Evolutionary conservation across 1,284 basidiomycete genomes (phyloP).

Genomic region (Rhodotorula glutinis): DNA sequence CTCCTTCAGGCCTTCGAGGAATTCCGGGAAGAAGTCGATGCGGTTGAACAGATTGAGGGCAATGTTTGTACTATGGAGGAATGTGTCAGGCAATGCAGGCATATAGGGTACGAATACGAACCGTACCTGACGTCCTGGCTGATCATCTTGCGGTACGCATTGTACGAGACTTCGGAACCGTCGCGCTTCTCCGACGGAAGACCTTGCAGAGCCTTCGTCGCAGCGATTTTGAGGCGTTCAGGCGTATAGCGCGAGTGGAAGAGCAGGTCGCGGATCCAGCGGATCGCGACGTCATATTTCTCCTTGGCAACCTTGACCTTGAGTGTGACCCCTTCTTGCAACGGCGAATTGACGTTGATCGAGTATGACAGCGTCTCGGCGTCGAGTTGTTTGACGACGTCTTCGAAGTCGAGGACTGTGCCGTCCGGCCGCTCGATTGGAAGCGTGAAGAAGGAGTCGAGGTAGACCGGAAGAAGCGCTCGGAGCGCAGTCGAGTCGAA

Average conservation of each 20-base stretch:
- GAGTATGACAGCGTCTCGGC: slow-evolving; percentile 88
- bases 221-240: slow-evolving; percentile 77
- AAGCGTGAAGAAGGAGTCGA: slow-evolving; percentile 82
- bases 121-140: slow-evolving; percentile 46
- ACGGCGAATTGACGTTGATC: slow-evolving; percentile 61
- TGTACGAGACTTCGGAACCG: slow-evolving; percentile 73
- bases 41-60: slow-evolving; percentile 70
- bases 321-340: slow-evolving; percentile 72
- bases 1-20: slow-evolving; percentile 71
- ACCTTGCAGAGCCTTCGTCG: slow-evolving; percentile 85
- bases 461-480: slow-evolving; percentile 65
- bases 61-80: slow-evolving; percentile 62
- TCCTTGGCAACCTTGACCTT: slow-evolving; percentile 77
- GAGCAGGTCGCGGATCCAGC: slow-evolving; percentile 87
- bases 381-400: slow-evolving; percentile 86
- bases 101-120: background rate
- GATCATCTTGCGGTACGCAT: slow-evolving; percentile 67
- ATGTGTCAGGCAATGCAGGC: too few species aligned
- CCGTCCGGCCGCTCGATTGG: slow-evolving; percentile 73
- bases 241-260: slow-evolving; percentile 76
- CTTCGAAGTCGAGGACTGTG: slow-evolving; percentile 72
- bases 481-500: slow-evolving; percentile 55
- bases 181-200: slow-evolving; percentile 92
- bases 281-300: slow-evolving; percentile 75
- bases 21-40: slow-evolving; percentile 72